phyloP scores from a whole-genome alignment of 805 yeast genomes.

The Metschnikowia vanudenii region DNA sequence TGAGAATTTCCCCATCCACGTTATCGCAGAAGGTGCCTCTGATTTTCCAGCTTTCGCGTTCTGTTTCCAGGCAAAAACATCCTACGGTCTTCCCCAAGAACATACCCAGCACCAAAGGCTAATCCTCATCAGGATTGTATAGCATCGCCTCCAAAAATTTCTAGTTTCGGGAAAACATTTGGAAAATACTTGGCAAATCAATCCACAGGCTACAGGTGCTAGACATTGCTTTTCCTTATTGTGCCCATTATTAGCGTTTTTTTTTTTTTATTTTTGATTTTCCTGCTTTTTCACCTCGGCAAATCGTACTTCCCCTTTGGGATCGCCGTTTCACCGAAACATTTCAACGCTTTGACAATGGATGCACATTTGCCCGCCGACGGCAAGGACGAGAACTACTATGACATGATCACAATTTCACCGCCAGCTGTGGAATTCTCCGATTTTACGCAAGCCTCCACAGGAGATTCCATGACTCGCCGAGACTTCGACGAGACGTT shows the following conservation, averaged over 20 bases:
- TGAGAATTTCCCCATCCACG: neutral
- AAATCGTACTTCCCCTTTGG: neutral
- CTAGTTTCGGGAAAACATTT: neutral
- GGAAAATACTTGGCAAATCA: neutral
- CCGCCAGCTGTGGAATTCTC: constrained; percentile 23
- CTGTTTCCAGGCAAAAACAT: neutral
- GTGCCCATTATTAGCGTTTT: neutral
- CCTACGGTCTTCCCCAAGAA: neutral
- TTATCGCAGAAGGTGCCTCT: neutral
- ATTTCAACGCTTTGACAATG: neutral
- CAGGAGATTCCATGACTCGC: neutral
- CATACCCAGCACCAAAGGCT: neutral
- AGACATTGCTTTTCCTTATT: too few relatives aligned
- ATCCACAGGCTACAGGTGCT: neutral
- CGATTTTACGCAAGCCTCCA: constrained; percentile 1
- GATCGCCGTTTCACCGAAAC: neutral
- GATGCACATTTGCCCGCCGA: constrained; percentile 8
- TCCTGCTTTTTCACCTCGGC: neutral
- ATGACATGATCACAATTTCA: constrained; percentile 31
- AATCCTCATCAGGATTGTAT: too few relatives aligned
- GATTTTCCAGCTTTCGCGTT: constrained; percentile 5
- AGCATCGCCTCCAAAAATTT: too few relatives aligned
- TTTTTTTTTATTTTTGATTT: neutral
- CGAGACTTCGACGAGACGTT: neutral
- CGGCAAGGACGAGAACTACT: constrained; percentile 23